A percentile compares a stretch with the other conserved stretches of the same genome.
These are phyloP conservation scores for Xylaria sp. DNA, from an alignment of 2,329 filamentous ascomycete species.

Conservation along the genomic window DNA sequence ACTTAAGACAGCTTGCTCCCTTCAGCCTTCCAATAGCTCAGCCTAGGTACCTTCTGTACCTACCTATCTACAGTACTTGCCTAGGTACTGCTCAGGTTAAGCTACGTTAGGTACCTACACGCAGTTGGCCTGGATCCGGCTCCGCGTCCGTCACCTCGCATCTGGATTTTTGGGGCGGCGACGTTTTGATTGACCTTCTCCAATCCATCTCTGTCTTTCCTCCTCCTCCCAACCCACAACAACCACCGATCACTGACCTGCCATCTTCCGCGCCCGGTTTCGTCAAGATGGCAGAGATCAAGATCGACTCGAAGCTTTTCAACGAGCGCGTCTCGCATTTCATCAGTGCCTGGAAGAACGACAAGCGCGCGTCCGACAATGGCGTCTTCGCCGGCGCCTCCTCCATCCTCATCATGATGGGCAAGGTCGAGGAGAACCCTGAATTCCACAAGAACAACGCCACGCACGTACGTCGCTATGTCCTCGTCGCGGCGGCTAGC, in stretches of 20 bases:
- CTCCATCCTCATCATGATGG: slow-evolving; percentile 89
- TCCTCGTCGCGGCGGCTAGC: too few species aligned
- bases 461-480: slow-evolving; percentile 75
- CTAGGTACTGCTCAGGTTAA: too few species aligned
- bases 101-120: too few species aligned
- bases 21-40: too few species aligned
- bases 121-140: slow-evolving; percentile 17
- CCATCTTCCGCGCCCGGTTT: slow-evolving; percentile 39
- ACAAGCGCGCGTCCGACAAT: slow-evolving; percentile 82
- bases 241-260: slow-evolving; percentile 30
- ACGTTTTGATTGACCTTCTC: slow-evolving; percentile 21
- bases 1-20: too few species aligned
- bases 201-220: slow-evolving; percentile 43
- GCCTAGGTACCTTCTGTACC: too few species aligned
- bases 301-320: slow-evolving; percentile 92
- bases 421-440: slow-evolving; percentile 88
- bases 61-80: too few species aligned
- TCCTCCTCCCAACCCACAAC: slow-evolving; percentile 9
- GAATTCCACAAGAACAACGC: slow-evolving; percentile 96
- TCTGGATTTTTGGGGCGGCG: slow-evolving; percentile 29
- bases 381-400: slow-evolving; percentile 82
- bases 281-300: slow-evolving; percentile 76
- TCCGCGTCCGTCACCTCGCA: slow-evolving; percentile 38
- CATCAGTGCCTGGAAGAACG: slow-evolving; percentile 91
- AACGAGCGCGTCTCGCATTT: slow-evolving; percentile 90